A percentile compares a stretch with the other conserved stretches of the same genome.
These are phyloP conservation scores for Thalia dealbata DNA, from an alignment of 176 grass and related monocot genomes.

Conservation along the genomic window DNA sequence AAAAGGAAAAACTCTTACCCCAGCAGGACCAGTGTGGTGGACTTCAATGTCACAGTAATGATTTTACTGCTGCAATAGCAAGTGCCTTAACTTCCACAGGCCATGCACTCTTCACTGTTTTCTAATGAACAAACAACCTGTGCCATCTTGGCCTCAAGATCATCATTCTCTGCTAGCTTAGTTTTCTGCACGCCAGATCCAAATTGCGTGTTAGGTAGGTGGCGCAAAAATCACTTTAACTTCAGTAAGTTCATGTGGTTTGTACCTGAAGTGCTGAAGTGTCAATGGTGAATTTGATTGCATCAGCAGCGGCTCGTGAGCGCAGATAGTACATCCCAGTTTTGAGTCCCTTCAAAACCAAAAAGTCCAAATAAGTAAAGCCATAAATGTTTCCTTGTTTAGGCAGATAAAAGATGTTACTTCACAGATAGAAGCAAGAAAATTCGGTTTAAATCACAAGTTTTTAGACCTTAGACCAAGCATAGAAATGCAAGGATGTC, in stretches of 20 bases:
- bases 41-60: too few species aligned
- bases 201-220: too few species aligned
- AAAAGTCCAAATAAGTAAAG: background rate
- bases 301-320: slow-evolving; percentile 82
- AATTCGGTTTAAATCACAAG: background rate
- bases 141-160: slow-evolving; percentile 80
- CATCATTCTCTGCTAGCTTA: slow-evolving; percentile 35
- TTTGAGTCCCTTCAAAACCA: slow-evolving; percentile 64
- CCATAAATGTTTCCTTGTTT: background rate
- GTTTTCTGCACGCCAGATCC: background rate
- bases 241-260: too few species aligned
- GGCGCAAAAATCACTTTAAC: too few species aligned
- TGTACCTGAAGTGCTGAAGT: slow-evolving; percentile 48
- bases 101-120: slow-evolving; percentile 77
- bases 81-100: slow-evolving; percentile 65
- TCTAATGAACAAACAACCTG: slow-evolving; percentile 87
- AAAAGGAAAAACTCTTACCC: too few species aligned
- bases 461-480: slow-evolving; percentile 78
- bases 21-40: too few species aligned
- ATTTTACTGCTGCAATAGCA: background rate
- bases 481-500: slow-evolving; percentile 91
- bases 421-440: background rate
- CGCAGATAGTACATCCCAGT: slow-evolving; percentile 99
- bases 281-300: slow-evolving; percentile 98
- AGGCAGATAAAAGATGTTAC: background rate